These are phyloP conservation scores for Boletus holoroseus DNA, from an alignment of 1,284 basidiomycete species.

Conservation along the genomic window DNA sequence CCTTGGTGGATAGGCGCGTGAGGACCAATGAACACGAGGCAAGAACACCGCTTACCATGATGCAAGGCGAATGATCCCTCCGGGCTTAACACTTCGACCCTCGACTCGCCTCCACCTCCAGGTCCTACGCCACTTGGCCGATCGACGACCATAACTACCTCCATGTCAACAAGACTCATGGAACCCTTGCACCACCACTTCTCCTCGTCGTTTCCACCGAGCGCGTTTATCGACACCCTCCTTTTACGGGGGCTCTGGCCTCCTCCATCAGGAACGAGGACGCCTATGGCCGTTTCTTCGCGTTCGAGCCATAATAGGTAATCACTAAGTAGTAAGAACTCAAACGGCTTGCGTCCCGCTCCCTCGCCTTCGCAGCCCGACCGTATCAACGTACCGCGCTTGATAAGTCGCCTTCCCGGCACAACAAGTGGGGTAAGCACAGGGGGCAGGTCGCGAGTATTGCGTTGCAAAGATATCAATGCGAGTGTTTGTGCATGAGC, in stretches of 20 bases:
- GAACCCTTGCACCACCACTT: constrained; percentile 68
- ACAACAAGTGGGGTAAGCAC: constrained; percentile 58
- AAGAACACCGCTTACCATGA: constrained; percentile 42
- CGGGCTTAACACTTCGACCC: constrained; percentile 71
- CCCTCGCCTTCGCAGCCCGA: constrained; percentile 27
- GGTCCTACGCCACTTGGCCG: constrained; percentile 28
- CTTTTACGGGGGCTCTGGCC: constrained; percentile 20
- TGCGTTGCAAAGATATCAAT: constrained; percentile 70
- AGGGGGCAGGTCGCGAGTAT: constrained; percentile 61
- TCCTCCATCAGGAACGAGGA: constrained; percentile 18
- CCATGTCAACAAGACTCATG: constrained; percentile 67
- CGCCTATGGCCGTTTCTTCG: constrained; percentile 32
- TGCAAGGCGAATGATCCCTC: constrained; percentile 74
- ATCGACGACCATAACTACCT: constrained; percentile 56
- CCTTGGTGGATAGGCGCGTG: constrained; percentile 3
- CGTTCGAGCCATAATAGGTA: constrained; percentile 69
- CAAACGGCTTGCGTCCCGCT: constrained; percentile 36
- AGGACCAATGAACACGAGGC: neutral
- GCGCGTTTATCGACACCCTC: constrained; percentile 20
- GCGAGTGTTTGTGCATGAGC: constrained; percentile 69
- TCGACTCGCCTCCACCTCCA: constrained; percentile 36
- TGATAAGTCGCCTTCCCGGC: constrained; percentile 74
- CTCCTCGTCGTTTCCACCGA: constrained; percentile 35
- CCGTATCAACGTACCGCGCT: constrained; percentile 53
- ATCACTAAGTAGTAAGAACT: constrained; percentile 80